Conservation (phyloP, 225 moss, liverwort and hornwort species). For the Pseudisothecium myosuroides region DNA sequence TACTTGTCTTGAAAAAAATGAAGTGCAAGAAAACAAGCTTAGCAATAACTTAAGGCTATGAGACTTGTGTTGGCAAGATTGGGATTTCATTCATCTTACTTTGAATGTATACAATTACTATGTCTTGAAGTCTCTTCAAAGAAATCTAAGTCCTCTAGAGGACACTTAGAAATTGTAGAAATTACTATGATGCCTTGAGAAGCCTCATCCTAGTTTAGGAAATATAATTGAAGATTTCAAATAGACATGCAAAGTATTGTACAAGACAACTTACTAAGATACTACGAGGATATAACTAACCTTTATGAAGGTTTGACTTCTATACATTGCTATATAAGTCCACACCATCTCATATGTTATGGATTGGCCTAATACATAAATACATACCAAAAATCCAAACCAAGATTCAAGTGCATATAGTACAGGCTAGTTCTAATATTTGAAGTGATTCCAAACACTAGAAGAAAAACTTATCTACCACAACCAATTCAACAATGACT, state of each 20-base stretch:
- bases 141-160: neutral
- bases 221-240: neutral
- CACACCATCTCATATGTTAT: neutral
- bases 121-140: neutral
- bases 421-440: neutral
- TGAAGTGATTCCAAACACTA: neutral
- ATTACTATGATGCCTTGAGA: neutral
- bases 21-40: neutral
- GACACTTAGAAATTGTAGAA: neutral
- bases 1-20: neutral
- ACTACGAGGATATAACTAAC: neutral
- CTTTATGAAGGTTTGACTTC: neutral
- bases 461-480: no score
- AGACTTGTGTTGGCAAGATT: neutral
- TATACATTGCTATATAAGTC: neutral
- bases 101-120: no score
- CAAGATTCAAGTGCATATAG: rapidly evolving
- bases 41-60: neutral
- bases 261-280: neutral
- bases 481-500: no score
- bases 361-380: neutral
- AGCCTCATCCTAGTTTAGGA: neutral
- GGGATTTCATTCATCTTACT: neutral
- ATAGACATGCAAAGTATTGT: neutral
- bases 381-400: no score